Base-by-base conservation (phyloP, 441 rosid species). In the Pelargonium myrrhifolium region DNA sequence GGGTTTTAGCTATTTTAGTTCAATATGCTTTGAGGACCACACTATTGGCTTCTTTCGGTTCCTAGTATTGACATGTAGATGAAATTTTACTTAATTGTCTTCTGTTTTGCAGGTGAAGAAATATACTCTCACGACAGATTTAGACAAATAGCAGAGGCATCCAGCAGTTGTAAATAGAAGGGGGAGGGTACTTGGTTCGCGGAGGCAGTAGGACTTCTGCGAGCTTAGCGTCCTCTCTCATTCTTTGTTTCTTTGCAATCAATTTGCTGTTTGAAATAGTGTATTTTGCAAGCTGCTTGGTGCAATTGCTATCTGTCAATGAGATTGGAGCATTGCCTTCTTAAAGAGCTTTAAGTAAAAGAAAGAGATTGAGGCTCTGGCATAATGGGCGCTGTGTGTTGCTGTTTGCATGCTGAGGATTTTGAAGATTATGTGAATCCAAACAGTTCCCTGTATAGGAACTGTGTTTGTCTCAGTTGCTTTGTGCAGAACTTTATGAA, bases 351-450 rank as follows among this genome's bases (percentile, higher is more conserved):
- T 76, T 59, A 62, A 24, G 64, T 61, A 64, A 51, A 72, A 45
- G 72, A 68, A 73, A 65, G 74, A 66, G 65, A 51, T 71, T 22
- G 26, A 64, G 71, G 71, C 77, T 72, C 67, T 66, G 65, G 79
- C 71, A 67, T 63, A 18, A 91, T 94, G 99, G 99, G 96, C 58
- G 72, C 96, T 68, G 85, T 87, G 72, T 94, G 99, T 72, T 88
- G 96, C 84, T 91, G 99, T 73, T 74, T 91, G 68, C 93, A 65
- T 68, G 75, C 68, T 35, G 92, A 82, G 67, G 87, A 87, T 70
- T 78, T 85, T 53, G 96, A 89, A 81, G 92, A 81, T 77, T 87
- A 88, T 76, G 70, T 80, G 74, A 84, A 86, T 82, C 86, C 92
- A 77, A 85, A 84, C 73, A 81, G 78, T 84, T 72, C 92, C 72